Conservation (phyloP, 2,329 filamentous ascomycete genomes). For the Pseudogymnoascus sp. region DNA sequence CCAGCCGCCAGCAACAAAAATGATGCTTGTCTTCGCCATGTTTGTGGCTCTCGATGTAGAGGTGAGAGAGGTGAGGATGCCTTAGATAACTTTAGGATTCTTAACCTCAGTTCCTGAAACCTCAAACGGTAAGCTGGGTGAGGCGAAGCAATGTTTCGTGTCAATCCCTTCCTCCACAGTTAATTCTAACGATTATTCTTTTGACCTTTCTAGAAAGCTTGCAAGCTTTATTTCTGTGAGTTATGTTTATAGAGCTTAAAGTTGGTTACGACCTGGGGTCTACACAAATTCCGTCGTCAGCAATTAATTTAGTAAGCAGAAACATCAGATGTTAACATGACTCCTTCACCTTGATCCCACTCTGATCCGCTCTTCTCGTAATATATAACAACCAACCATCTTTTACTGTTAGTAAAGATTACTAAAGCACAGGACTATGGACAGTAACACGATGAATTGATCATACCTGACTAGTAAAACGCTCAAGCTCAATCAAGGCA, state of each 20-base stretch:
- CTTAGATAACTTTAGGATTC: not conserved
- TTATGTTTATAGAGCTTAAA: no score
- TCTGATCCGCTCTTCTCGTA: not conserved
- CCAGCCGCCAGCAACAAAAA: conserved; percentile 3
- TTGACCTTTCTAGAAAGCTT: no score
- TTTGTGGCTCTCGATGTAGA: not conserved
- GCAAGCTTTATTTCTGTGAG: no score
- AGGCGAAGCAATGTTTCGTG: no score
- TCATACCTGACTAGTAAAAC: not conserved
- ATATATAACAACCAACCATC: not conserved
- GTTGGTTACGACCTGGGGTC: no score
- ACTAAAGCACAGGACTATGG: not conserved
- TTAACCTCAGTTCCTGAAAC: not conserved
- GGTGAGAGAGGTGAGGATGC: not conserved
- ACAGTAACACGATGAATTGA: not conserved
- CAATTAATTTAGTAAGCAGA: no score
- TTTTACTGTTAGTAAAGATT: not conserved
- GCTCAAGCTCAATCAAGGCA: not conserved
- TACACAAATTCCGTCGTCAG: no score
- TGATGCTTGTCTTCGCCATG: conserved; percentile 3
- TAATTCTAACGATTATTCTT: no score
- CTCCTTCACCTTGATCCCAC: not conserved
- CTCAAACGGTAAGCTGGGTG: no score
- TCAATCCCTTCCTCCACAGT: no score
- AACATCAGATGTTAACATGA: no score